Evolutionary conservation across 2,329 filamentous ascomycete genomes (phyloP).

Genomic region (Penicillium sp.): DNA sequence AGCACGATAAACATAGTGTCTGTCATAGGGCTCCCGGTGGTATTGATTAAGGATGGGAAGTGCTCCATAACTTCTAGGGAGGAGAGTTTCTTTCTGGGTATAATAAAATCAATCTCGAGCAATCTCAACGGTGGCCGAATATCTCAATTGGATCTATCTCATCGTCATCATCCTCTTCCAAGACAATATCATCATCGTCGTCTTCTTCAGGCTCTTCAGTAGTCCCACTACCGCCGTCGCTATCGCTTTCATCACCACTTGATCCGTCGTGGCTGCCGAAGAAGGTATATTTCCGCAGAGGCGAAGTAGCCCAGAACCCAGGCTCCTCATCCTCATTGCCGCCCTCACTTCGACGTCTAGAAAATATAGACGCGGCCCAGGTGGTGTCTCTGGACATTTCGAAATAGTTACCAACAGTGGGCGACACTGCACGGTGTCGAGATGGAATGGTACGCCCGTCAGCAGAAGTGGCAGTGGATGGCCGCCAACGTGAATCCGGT

Average conservation of each 20-base stretch:
- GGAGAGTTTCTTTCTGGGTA: neutral
- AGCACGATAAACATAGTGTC: neutral
- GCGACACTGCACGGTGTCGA: conserved; percentile 38
- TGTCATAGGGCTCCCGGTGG: neutral
- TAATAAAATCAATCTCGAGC: neutral
- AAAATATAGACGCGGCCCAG: conserved; percentile 26
- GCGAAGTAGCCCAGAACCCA: conserved; percentile 53
- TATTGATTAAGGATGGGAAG: neutral
- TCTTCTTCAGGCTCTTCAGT: conserved; percentile 39
- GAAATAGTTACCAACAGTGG: conserved; percentile 44
- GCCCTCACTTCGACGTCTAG: conserved; percentile 23
- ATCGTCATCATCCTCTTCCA: conserved; percentile 37
- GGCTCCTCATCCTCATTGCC: conserved; percentile 55
- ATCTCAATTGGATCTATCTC: conserved; percentile 48
- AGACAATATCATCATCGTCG: conserved; percentile 5
- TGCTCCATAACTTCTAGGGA: neutral
- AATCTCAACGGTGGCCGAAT: conserved; percentile 49
- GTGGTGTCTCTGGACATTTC: conserved; percentile 34
- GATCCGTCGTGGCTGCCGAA: conserved; percentile 27
- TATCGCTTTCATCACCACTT: conserved; percentile 33
- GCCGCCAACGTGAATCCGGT: conserved; percentile 5
- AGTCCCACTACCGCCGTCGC: conserved; percentile 38
- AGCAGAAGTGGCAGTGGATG: conserved; percentile 8
- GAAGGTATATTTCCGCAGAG: conserved; percentile 38
- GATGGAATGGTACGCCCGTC: conserved; percentile 17